These are phyloP conservation scores for Neonectria magnoliae DNA, from an alignment of 2,329 filamentous ascomycete genomes.

Conservation along the genomic window DNA sequence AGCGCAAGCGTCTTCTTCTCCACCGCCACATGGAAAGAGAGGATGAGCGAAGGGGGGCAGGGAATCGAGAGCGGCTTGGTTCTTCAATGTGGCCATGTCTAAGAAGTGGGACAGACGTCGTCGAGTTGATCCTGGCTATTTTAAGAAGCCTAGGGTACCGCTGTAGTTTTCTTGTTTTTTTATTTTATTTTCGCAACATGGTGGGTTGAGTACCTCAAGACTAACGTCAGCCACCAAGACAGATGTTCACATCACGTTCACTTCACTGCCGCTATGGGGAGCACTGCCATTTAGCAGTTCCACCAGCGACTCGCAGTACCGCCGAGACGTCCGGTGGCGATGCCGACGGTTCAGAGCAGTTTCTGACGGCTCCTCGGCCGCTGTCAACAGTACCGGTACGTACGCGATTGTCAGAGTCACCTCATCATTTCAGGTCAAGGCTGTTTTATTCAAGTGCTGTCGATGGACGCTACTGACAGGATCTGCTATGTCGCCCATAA, in stretches of 20 bases:
- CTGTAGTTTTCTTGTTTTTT: not conserved
- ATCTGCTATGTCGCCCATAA: constrained; percentile 26
- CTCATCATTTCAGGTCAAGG: no score
- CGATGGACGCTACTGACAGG: constrained; percentile 7
- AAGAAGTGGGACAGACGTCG: not conserved
- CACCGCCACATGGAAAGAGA: not conserved
- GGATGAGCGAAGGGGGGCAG: not conserved
- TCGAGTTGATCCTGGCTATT: not conserved
- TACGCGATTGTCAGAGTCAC: not conserved
- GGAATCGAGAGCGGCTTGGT: not conserved
- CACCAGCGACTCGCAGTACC: not conserved
- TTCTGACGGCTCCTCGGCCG: not conserved
- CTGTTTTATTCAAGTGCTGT: constrained; percentile 5
- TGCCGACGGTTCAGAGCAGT: not conserved
- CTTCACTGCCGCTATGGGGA: not conserved
- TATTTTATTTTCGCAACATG: not conserved
- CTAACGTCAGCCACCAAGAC: not conserved
- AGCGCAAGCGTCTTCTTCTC: not conserved
- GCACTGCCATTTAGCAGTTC: not conserved
- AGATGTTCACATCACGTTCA: not conserved
- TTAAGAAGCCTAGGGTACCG: not conserved
- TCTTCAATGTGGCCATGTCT: not conserved
- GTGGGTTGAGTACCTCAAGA: not conserved
- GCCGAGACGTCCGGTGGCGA: not conserved
- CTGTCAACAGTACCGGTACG: not conserved